Evolutionary conservation across 2,329 filamentous ascomycete species (phyloP).

Genomic region (Coleophoma cylindrospora): DNA sequence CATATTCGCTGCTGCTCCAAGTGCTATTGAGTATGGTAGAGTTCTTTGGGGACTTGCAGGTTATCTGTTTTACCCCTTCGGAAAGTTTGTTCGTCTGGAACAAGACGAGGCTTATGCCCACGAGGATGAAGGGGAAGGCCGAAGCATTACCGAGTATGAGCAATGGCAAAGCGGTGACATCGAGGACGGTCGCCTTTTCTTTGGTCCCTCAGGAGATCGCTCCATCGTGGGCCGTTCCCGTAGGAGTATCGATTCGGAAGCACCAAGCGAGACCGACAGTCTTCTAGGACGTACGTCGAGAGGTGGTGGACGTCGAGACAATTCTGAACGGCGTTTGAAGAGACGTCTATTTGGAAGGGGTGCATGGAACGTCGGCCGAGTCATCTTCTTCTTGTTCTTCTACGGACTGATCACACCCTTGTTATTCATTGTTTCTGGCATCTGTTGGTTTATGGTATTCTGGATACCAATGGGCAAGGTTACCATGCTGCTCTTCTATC

Average conservation of each 20-base stretch:
- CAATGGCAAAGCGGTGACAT: slow-evolving; percentile 98
- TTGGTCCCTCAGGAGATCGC: slow-evolving; percentile 69
- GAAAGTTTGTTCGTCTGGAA: slow-evolving; percentile 89
- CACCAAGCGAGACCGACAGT: slow-evolving; percentile 77
- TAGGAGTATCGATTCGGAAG: slow-evolving; percentile 79
- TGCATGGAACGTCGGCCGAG: slow-evolving; percentile 89
- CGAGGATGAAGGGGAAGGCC: slow-evolving; percentile 91
- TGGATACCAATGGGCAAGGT: slow-evolving; percentile 98
- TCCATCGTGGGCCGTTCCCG: slow-evolving; percentile 83
- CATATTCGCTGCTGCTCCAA: slow-evolving; percentile 71
- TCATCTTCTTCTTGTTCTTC: slow-evolving; percentile 95
- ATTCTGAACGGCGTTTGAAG: slow-evolving; percentile 52
- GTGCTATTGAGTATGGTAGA: slow-evolving; percentile 78
- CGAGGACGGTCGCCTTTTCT: slow-evolving; percentile 92
- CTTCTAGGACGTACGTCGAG: slow-evolving; percentile 63
- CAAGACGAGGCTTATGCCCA: slow-evolving; percentile 92
- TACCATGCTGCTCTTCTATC: slow-evolving; percentile 82
- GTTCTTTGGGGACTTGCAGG: slow-evolving; percentile 78
- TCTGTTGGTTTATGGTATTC: slow-evolving; percentile 97
- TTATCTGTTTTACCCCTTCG: slow-evolving; percentile 94
- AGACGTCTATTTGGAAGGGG: slow-evolving; percentile 89
- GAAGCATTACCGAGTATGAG: slow-evolving; percentile 97
- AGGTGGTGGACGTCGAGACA: slow-evolving; percentile 39
- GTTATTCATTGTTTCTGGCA: slow-evolving; percentile 75
- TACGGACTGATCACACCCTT: slow-evolving; percentile 87